A percentile compares a stretch with the other conserved stretches of the same genome.
phyloP scores from a whole-genome alignment of 2,329 filamentous ascomycete genomes.

The Hymenoscyphus albidus region DNA sequence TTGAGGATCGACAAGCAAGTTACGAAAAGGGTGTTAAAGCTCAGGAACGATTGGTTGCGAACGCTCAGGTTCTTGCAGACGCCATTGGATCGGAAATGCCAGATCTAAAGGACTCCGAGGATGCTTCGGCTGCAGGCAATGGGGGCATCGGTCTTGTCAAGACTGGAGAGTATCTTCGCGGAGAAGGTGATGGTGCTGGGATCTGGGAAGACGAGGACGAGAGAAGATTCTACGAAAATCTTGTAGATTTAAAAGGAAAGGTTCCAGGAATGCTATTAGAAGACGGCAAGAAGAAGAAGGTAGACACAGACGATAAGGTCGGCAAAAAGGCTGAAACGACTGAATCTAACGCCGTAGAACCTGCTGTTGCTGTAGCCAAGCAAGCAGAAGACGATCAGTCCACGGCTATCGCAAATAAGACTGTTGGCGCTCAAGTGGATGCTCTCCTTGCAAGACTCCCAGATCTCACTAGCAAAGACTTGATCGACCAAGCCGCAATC shows the following conservation, averaged over 20 bases:
- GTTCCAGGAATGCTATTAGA: constrained; percentile 92
- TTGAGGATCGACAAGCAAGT: constrained; percentile 92
- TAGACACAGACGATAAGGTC: constrained; percentile 74
- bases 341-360: constrained; percentile 39
- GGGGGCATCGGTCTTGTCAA: constrained; percentile 90
- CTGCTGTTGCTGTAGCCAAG: constrained; percentile 45
- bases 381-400: constrained; percentile 71
- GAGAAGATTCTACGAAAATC: constrained; percentile 94
- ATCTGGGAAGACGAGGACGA: constrained; percentile 99
- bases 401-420: constrained; percentile 94
- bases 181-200: constrained; percentile 83
- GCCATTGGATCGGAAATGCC: constrained; percentile 89
- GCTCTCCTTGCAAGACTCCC: constrained; percentile 82
- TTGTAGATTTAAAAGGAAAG: constrained; percentile 92
- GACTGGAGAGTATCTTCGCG: constrained; percentile 86
- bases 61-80: constrained; percentile 88
- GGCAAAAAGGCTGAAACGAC: constrained; percentile 69
- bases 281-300: constrained; percentile 90
- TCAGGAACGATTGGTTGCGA: constrained; percentile 84
- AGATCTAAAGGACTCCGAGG: constrained; percentile 79
- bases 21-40: constrained; percentile 92
- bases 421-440: constrained; percentile 94
- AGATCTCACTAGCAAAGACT: constrained; percentile 85
- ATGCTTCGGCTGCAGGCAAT: constrained; percentile 59
- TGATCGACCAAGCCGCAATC: constrained; percentile 86